A percentile compares a stretch with the other conserved stretches of the same genome.
phyloP scores from a whole-genome alignment of 371 early-diverging fungal species.

The Dichotomocladium elegans region DNA sequence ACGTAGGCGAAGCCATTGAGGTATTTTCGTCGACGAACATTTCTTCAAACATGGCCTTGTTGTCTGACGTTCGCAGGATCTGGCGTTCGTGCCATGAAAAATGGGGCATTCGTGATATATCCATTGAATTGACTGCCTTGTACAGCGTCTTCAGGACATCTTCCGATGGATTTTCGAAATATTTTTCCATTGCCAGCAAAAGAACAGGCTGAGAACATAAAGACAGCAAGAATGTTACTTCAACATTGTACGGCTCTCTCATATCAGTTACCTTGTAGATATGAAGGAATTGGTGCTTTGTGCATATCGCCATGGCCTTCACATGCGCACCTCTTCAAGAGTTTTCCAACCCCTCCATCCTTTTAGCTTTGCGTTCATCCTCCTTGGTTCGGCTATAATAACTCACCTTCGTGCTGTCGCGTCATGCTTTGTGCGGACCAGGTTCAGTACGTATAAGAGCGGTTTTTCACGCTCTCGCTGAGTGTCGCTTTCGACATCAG shows the following conservation, averaged over 20 bases:
- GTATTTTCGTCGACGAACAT: slow-evolving; percentile 51
- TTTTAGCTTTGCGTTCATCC: background rate
- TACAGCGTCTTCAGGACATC: slow-evolving; percentile 79
- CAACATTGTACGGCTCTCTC: no score
- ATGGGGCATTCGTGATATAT: slow-evolving; percentile 76
- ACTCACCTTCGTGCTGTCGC: slow-evolving; percentile 68
- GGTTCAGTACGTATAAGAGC: slow-evolving; percentile 81
- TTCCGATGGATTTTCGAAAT: slow-evolving; percentile 72
- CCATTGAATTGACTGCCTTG: slow-evolving; percentile 82
- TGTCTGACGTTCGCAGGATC: slow-evolving; percentile 76
- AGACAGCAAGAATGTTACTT: no score
- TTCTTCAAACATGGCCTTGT: slow-evolving; percentile 83
- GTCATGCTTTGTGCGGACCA: slow-evolving; percentile 87
- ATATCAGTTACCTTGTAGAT: slow-evolving; percentile 80
- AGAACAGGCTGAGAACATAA: slow-evolving; percentile 73
- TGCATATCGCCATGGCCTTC: slow-evolving; percentile 93
- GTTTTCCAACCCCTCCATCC: background rate
- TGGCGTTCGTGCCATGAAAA: slow-evolving; percentile 73
- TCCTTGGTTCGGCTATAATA: background rate
- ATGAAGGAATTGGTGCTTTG: slow-evolving; percentile 84
- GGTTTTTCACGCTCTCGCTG: slow-evolving; percentile 51
- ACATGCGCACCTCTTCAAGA: slow-evolving; percentile 77
- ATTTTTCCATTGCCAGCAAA: slow-evolving; percentile 86
- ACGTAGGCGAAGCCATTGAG: slow-evolving; percentile 11
- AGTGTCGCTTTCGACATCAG: slow-evolving; percentile 31